phyloP scores from a whole-genome alignment of 176 grass and related monocot species.

The Avena sativa region DNA sequence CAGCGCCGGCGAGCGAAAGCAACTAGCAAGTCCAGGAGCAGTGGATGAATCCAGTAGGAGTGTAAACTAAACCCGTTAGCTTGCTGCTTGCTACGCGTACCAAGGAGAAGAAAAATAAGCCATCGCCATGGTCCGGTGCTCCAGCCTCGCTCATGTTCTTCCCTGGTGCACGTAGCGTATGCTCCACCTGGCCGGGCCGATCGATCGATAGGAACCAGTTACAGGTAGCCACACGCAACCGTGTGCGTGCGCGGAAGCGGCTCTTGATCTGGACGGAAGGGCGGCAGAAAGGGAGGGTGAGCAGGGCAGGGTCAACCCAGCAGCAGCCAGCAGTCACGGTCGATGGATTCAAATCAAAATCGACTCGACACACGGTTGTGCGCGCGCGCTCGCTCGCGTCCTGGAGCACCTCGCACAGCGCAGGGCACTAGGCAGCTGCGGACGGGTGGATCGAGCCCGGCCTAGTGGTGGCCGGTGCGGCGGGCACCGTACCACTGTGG shows the following conservation, averaged over 20 bases:
- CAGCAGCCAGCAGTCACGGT: constrained; percentile 14
- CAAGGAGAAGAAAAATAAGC: too few relatives aligned
- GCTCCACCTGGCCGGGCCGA: too few relatives aligned
- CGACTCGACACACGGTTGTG: background rate
- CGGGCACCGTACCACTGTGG: constrained; percentile 9
- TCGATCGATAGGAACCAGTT: background rate
- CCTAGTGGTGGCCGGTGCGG: constrained; percentile 15
- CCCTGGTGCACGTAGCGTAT: too few relatives aligned
- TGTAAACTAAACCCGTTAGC: too few relatives aligned
- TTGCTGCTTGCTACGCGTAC: background rate
- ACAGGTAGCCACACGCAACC: background rate
- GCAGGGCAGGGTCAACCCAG: constrained; percentile 36
- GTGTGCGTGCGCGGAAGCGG: background rate
- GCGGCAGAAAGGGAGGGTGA: background rate
- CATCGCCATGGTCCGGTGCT: too few relatives aligned
- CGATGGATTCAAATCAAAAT: background rate
- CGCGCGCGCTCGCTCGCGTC: background rate
- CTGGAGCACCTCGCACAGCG: constrained; percentile 30
- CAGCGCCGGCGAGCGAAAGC: background rate
- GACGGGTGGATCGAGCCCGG: background rate
- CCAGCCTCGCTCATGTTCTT: too few relatives aligned
- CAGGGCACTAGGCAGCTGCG: background rate
- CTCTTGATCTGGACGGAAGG: constrained; percentile 25
- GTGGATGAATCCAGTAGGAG: background rate
- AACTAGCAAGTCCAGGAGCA: background rate